Evolutionary conservation across 768 basidiomycete genomes (phyloP).

Genomic region (Sarcodon aspratus): DNA sequence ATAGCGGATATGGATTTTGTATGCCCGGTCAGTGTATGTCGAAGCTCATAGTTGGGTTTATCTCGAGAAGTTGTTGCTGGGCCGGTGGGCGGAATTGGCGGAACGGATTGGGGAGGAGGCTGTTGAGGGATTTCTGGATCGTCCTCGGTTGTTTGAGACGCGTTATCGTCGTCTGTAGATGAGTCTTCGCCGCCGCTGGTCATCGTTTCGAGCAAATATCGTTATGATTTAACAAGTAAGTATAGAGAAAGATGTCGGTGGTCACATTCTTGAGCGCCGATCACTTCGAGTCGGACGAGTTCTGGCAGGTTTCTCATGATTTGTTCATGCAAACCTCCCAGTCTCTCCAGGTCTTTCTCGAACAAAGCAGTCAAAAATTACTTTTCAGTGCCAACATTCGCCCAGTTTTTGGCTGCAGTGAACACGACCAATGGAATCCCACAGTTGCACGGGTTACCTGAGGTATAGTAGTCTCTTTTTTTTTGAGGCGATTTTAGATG

Average conservation of each 20-base stretch:
- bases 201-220: not conserved
- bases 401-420: conserved; percentile 14
- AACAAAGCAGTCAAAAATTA: conserved; percentile 2
- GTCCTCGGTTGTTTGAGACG: conserved; percentile 79
- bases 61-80: conserved; percentile 22
- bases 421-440: conserved; percentile 9
- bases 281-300: not conserved
- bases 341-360: no score
- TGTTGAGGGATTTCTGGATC: conserved; percentile 67
- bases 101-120: conserved; percentile 26
- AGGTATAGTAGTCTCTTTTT: conserved; percentile 7
- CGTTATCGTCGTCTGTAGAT: conserved; percentile 46
- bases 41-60: conserved; percentile 55
- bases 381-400: conserved; percentile 7
- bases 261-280: not conserved
- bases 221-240: not conserved
- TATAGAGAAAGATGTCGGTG: not conserved
- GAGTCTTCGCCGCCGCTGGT: conserved; percentile 21
- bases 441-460: conserved; percentile 11
- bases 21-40: conserved; percentile 65
- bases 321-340: no score
- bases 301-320: not conserved
- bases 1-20: conserved; percentile 78
- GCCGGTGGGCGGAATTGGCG: conserved; percentile 14
- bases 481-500: not conserved